These are phyloP conservation scores for Choiromyces venosus DNA, from an alignment of 495 filamentous ascomycete genomes.

Conservation along the genomic window DNA sequence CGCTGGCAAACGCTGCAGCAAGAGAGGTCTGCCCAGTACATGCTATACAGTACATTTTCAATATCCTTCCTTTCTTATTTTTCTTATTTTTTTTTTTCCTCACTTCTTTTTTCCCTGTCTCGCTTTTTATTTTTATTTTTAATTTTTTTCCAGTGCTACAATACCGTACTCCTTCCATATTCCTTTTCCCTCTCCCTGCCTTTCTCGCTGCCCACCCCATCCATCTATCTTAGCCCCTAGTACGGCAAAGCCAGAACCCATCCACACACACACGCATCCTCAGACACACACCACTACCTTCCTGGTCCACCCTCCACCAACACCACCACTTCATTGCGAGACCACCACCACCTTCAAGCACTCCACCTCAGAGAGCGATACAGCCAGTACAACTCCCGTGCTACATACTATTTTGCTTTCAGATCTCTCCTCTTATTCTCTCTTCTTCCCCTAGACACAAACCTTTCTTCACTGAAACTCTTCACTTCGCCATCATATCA, in stretches of 20 bases:
- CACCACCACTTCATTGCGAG: slow-evolving; percentile 20
- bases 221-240: slow-evolving; percentile 24
- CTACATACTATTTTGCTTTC: slow-evolving; percentile 28
- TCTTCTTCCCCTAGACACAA: slow-evolving; percentile 19
- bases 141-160: not conserved
- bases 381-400: slow-evolving; percentile 29
- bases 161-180: not conserved
- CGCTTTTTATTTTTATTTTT: slow-evolving; percentile 29
- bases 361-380: not conserved
- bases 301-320: slow-evolving; percentile 30
- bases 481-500: not conserved
- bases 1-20: slow-evolving; percentile 1
- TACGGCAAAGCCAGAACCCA: slow-evolving; percentile 27
- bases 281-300: slow-evolving; percentile 26
- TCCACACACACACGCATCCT: slow-evolving; percentile 8
- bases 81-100: slow-evolving; percentile 13
- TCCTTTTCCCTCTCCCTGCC: slow-evolving; percentile 26
- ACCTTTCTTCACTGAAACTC: not conserved
- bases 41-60: slow-evolving; percentile 4
- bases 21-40: not conserved
- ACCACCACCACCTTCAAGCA: slow-evolving; percentile 9
- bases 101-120: slow-evolving; percentile 18
- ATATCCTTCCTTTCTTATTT: slow-evolving; percentile 22
- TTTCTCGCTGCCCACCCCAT: slow-evolving; percentile 17
- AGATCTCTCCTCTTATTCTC: slow-evolving; percentile 38